A percentile compares a stretch with the other conserved stretches of the same genome.
These are phyloP conservation scores for Talaromyces thailandensis DNA, from an alignment of 495 filamentous ascomycete genomes.

Conservation along the genomic window DNA sequence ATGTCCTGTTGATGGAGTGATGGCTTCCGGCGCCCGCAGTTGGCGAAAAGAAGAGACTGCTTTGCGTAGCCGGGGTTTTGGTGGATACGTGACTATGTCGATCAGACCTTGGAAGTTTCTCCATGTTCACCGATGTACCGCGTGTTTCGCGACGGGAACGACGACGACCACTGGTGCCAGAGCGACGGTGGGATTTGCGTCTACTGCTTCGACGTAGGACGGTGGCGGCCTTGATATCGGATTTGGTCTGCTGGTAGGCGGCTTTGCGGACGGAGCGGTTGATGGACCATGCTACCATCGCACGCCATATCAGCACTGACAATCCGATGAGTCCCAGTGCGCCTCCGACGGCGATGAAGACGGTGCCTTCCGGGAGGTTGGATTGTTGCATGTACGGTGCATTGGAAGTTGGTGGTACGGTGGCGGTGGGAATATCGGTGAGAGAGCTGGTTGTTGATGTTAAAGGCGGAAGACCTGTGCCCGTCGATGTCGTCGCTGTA, in stretches of 20 bases:
- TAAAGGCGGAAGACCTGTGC: background rate
- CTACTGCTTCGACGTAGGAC: conserved; percentile 19
- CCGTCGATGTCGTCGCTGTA: conserved; percentile 14
- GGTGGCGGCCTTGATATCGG: conserved; percentile 55
- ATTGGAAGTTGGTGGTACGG: conserved; percentile 69
- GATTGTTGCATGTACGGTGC: conserved; percentile 95
- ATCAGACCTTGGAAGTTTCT: conserved; percentile 35
- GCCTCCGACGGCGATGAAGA: conserved; percentile 92
- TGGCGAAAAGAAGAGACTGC: conserved; percentile 86
- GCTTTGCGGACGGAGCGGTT: conserved; percentile 80
- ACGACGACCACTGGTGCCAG: conserved; percentile 18
- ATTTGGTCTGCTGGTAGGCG: conserved; percentile 56
- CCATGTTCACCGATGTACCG: conserved; percentile 52
- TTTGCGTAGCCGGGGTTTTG: conserved; percentile 38
- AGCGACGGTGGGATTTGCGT: conserved; percentile 17
- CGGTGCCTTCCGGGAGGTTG: conserved; percentile 83
- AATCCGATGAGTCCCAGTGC: conserved; percentile 74
- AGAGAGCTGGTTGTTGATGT: conserved; percentile 16
- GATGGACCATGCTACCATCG: conserved; percentile 80
- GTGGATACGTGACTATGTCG: conserved; percentile 30
- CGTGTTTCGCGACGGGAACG: conserved; percentile 22
- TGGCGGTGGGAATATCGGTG: conserved; percentile 30
- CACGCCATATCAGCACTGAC: conserved; percentile 78
- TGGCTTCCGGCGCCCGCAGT: conserved; percentile 56
- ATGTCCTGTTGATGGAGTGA: conserved; percentile 43